These are phyloP conservation scores for Hebeloma cylindrosporum DNA, from an alignment of 768 basidiomycete species.

Conservation along the genomic window DNA sequence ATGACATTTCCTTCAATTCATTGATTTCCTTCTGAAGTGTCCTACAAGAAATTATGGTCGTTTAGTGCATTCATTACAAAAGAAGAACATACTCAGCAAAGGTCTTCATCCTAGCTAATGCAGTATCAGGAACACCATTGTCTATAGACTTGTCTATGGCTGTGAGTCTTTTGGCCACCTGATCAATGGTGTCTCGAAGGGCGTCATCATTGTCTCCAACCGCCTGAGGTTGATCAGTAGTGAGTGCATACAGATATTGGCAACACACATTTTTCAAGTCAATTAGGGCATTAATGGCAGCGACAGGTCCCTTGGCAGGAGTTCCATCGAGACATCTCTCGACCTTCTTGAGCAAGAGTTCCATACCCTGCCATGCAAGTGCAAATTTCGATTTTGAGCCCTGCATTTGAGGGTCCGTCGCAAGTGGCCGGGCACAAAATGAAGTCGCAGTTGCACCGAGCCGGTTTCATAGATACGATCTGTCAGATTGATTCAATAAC, in stretches of 20 bases:
- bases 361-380: slow-evolving; percentile 1
- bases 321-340: slow-evolving; percentile 13
- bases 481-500: background rate
- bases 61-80: background rate
- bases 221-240: background rate
- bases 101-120: background rate
- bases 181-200: background rate
- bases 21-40: background rate
- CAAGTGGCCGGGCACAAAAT: background rate
- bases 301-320: slow-evolving; percentile 11
- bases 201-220: background rate
- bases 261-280: slow-evolving; percentile 12
- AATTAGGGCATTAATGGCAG: slow-evolving; percentile 11
- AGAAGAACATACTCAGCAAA: background rate
- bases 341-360: slow-evolving; percentile 11
- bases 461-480: background rate
- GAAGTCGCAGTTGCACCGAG: background rate
- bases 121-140: background rate
- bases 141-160: background rate
- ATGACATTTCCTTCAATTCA: background rate
- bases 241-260: background rate
- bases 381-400: background rate
- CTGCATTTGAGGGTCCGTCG: background rate
- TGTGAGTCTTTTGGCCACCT: background rate
- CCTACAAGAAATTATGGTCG: background rate